A percentile compares a stretch with the other conserved stretches of the same genome.
Conservation (phyloP, 1,284 basidiomycete genomes). For the Amylostereum areolatum region DNA sequence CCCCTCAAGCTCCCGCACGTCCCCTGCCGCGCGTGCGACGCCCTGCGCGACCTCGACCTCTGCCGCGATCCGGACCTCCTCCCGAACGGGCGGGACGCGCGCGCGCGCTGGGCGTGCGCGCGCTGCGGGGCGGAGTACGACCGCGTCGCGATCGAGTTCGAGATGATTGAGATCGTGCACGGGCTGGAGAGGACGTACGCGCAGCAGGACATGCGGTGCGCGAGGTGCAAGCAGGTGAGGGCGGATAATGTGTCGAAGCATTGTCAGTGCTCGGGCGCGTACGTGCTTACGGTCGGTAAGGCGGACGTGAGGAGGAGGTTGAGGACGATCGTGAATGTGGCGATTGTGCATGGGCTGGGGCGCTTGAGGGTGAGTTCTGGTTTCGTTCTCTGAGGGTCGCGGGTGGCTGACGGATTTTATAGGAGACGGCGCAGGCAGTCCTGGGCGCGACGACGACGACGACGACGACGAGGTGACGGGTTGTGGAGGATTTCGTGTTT, state of each 20-base stretch:
- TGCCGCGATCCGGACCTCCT: slow-evolving; percentile 89
- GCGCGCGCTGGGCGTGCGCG: slow-evolving; percentile 57
- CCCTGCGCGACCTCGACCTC: slow-evolving; percentile 88
- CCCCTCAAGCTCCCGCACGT: slow-evolving; percentile 84
- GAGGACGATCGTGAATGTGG: slow-evolving; percentile 76
- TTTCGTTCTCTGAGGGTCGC: no score
- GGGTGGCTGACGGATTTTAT: not conserved
- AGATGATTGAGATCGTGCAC: slow-evolving; percentile 75
- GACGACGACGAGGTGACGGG: no score
- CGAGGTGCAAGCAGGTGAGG: slow-evolving; percentile 85
- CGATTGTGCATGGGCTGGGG: slow-evolving; percentile 62
- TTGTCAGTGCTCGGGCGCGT: slow-evolving; percentile 86
- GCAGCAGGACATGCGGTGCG: slow-evolving; percentile 87
- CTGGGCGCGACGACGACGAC: slow-evolving; percentile 4
- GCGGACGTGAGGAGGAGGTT: slow-evolving; percentile 66
- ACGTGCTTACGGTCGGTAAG: slow-evolving; percentile 65
- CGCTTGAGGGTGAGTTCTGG: slow-evolving; percentile 53
- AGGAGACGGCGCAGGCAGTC: slow-evolving; percentile 13
- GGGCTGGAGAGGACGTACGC: slow-evolving; percentile 72
- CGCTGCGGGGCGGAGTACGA: slow-evolving; percentile 88
- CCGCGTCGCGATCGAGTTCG: slow-evolving; percentile 78
- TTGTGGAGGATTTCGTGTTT: not conserved
- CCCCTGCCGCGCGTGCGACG: slow-evolving; percentile 88
- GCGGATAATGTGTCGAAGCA: slow-evolving; percentile 82
- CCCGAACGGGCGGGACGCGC: slow-evolving; percentile 45